Conservation (phyloP, 768 basidiomycete genomes). For the Trametes punicea region DNA sequence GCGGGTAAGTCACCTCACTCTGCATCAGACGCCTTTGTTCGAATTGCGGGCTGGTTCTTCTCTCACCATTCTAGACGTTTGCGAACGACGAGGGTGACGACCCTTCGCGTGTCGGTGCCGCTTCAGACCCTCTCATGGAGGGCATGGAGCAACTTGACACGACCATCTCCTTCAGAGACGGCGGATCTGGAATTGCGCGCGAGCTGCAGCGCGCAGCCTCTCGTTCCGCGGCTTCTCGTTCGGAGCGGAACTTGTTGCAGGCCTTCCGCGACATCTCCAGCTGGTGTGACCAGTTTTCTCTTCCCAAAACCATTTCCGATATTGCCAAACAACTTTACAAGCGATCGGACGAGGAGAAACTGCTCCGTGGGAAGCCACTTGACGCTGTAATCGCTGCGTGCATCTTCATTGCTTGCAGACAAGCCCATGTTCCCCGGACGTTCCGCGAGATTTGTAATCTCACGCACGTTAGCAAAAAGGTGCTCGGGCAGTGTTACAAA, state of each 20-base stretch:
- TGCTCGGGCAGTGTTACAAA: constrained; percentile 90
- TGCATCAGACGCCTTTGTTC: constrained; percentile 19
- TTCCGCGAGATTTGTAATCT: constrained; percentile 95
- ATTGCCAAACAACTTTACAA: constrained; percentile 98
- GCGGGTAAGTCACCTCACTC: constrained; percentile 60
- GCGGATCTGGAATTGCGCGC: constrained; percentile 87
- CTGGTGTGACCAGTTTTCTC: constrained; percentile 94
- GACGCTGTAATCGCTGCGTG: constrained; percentile 96
- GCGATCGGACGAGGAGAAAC: constrained; percentile 93
- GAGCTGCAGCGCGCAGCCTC: constrained; percentile 92
- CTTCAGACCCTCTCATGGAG: constrained; percentile 88
- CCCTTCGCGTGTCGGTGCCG: constrained; percentile 98
- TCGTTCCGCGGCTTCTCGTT: constrained; percentile 71
- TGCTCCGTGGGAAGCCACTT: constrained; percentile 85
- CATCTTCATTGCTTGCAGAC: constrained; percentile 95
- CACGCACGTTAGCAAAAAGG: constrained; percentile 93
- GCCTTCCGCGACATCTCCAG: constrained; percentile 90
- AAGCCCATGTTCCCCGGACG: constrained; percentile 92
- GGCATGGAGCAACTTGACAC: constrained; percentile 95
- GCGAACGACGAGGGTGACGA: constrained; percentile 99
- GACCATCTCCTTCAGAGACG: constrained; percentile 92
- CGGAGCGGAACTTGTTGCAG: constrained; percentile 80
- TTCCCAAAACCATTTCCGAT: constrained; percentile 91
- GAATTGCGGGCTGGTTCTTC: constrained; percentile 17
- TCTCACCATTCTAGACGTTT: constrained; percentile 71